Evolutionary conservation across 352 stramenopile species (phyloP).

Genomic region (Pythium biforme): DNA sequence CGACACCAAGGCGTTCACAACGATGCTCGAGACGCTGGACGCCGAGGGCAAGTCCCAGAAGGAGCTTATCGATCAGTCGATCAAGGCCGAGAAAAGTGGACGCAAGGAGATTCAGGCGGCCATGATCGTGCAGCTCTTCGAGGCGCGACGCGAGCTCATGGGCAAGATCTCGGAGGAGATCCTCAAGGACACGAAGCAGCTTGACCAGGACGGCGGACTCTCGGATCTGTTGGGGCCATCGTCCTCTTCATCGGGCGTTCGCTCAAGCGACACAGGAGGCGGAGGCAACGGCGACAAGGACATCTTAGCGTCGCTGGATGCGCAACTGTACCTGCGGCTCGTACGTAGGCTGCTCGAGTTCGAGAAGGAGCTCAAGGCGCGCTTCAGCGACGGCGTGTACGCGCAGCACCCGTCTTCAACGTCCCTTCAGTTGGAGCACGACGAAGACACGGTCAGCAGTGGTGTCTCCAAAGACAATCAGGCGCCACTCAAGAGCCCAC

Average conservation of each 20-base stretch:
- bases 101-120: constrained; percentile 37
- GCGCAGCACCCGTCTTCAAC: background rate
- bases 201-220: constrained; percentile 45
- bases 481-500: background rate
- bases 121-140: constrained; percentile 59
- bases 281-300: constrained; percentile 38
- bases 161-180: constrained; percentile 70
- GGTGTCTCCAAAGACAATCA: background rate
- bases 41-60: constrained; percentile 36
- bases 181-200: constrained; percentile 57
- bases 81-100: constrained; percentile 64
- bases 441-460: background rate
- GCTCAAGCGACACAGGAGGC: background rate
- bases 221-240: background rate
- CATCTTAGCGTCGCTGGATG: constrained; percentile 65
- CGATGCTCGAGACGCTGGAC: constrained; percentile 7
- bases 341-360: constrained; percentile 47
- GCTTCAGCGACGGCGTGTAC: constrained; percentile 20
- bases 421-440: background rate
- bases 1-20: constrained; percentile 26
- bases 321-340: constrained; percentile 69
- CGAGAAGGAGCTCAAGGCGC: constrained; percentile 51
- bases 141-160: constrained; percentile 66
- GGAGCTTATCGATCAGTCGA: constrained; percentile 54
- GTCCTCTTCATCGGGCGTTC: background rate